phyloP scores from a whole-genome alignment of 768 basidiomycete species.

The Serendipita sp. region DNA sequence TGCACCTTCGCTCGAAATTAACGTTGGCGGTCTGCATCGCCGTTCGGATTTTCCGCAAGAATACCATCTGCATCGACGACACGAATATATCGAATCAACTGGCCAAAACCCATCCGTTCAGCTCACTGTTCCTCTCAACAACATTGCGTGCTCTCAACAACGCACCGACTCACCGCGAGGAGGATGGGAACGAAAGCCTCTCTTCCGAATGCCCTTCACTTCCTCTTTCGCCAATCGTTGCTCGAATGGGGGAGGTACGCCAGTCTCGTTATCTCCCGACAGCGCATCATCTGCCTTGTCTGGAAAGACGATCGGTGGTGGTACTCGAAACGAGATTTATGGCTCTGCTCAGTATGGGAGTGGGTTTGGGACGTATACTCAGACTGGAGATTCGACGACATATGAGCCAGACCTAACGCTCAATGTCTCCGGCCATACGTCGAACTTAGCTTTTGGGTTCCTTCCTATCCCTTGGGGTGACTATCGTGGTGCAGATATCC shows the following conservation, averaged over 20 bases:
- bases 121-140: not conserved
- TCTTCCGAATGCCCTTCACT: not conserved
- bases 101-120: not conserved
- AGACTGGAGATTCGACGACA: not conserved
- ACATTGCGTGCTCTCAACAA: not conserved
- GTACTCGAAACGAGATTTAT: slow-evolving; percentile 3
- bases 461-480: not conserved
- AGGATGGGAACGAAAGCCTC: not conserved
- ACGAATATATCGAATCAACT: not conserved
- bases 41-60: not conserved
- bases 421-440: not conserved
- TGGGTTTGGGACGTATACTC: not conserved
- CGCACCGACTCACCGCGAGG: not conserved
- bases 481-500: not conserved
- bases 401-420: not conserved
- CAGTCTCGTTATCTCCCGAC: not conserved
- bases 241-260: not conserved
- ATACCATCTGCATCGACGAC: not conserved
- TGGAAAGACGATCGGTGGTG: not conserved
- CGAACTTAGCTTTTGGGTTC: not conserved
- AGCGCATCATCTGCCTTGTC: not conserved
- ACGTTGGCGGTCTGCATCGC: no score
- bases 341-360: not conserved
- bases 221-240: not conserved
- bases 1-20: no score